These are phyloP conservation scores for Dothideomycetes sp. DNA, from an alignment of 2,329 filamentous ascomycete species.

Conservation along the genomic window DNA sequence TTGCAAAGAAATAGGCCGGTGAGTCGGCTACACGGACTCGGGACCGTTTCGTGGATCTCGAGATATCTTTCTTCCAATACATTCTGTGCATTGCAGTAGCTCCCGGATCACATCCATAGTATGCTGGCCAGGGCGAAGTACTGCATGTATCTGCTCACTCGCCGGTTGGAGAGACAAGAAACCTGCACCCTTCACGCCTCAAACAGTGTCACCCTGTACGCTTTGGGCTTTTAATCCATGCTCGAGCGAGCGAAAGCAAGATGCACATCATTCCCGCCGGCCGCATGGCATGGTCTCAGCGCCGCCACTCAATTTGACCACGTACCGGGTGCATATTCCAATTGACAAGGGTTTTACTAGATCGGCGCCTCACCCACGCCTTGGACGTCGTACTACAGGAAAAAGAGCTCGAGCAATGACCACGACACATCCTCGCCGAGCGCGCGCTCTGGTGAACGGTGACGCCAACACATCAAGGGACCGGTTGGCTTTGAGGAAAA, in stretches of 20 bases:
- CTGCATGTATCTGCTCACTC: too few relatives aligned
- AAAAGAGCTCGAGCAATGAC: background rate
- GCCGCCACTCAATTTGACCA: conserved; percentile 1
- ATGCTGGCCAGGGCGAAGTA: too few relatives aligned
- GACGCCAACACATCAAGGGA: background rate
- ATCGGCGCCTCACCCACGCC: background rate
- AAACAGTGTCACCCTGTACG: background rate
- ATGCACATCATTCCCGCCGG: conserved; percentile 1
- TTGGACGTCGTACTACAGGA: background rate
- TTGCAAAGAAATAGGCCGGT: background rate
- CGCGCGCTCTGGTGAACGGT: background rate
- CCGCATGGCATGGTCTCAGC: too few relatives aligned
- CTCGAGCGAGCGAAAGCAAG: too few relatives aligned
- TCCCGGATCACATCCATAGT: too few relatives aligned
- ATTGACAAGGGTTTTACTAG: background rate
- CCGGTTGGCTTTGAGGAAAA: too few relatives aligned
- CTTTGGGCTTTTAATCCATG: too few relatives aligned
- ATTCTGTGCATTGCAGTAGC: background rate
- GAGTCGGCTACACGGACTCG: background rate
- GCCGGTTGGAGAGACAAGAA: too few relatives aligned
- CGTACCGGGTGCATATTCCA: background rate
- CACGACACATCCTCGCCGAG: background rate
- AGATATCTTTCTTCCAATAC: background rate
- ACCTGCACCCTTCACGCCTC: background rate
- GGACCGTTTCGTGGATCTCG: background rate